phyloP scores from a whole-genome alignment of 2,329 filamentous ascomycete genomes.

The Tolypocladium ovalisporum region DNA sequence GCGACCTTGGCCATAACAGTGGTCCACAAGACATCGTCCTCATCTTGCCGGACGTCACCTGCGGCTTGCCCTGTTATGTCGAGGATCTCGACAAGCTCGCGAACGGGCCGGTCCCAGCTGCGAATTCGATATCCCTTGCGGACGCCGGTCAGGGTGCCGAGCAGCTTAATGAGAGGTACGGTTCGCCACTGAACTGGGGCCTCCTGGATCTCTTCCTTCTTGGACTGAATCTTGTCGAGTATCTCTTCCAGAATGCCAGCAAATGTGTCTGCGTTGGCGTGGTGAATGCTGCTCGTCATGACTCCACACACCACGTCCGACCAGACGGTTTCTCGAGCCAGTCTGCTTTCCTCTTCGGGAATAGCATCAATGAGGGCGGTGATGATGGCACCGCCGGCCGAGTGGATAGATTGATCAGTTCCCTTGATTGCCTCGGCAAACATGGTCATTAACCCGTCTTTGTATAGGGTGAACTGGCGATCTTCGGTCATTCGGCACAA shows the following conservation, averaged over 20 bases:
- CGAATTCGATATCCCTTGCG: conserved; percentile 65
- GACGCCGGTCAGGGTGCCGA: conserved; percentile 67
- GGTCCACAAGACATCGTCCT: conserved; percentile 41
- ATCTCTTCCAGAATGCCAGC: conserved; percentile 54
- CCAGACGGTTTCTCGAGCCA: conserved; percentile 39
- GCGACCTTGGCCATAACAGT: conserved; percentile 46
- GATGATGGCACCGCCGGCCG: conserved; percentile 44
- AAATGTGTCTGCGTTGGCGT: conserved; percentile 66
- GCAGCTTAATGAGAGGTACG: conserved; percentile 41
- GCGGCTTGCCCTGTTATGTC: conserved; percentile 30
- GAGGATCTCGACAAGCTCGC: conserved; percentile 42
- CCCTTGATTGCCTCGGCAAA: conserved; percentile 73
- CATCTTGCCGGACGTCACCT: conserved; percentile 20
- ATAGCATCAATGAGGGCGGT: conserved; percentile 39
- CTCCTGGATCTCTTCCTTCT: conserved; percentile 19
- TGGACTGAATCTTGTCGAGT: conserved; percentile 33
- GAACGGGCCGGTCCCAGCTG: conserved; percentile 59
- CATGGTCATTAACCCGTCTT: conserved; percentile 83
- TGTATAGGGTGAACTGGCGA: conserved; percentile 57
- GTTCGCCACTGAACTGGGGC: conserved; percentile 22
- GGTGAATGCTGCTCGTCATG: conserved; percentile 72
- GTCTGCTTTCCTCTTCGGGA: conserved; percentile 37
- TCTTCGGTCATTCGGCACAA: conserved; percentile 42
- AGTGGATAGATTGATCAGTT: conserved; percentile 48
- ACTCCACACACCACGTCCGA: conserved; percentile 62